A percentile compares a stretch with the other conserved stretches of the same genome.
These are phyloP conservation scores for Nepenthes mirabilis DNA, from an alignment of 148 eudicot genomes.

Conservation along the genomic window DNA sequence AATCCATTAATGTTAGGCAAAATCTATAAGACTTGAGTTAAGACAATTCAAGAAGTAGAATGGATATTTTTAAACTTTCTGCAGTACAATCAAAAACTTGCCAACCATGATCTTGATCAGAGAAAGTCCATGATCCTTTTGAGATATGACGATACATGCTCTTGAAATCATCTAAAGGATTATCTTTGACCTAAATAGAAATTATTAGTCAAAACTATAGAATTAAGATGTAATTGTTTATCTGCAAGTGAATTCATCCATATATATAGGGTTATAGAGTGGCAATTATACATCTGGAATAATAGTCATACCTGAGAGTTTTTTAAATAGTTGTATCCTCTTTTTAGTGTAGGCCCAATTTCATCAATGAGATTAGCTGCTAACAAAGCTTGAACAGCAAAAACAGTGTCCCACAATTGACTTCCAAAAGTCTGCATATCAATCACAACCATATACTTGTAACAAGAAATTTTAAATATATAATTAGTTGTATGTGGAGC, in stretches of 20 bases:
- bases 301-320: conserved; percentile 33
- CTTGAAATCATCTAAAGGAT: too few species aligned
- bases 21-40: not conserved
- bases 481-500: too few species aligned
- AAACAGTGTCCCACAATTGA: conserved; percentile 37
- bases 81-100: not conserved
- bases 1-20: not conserved
- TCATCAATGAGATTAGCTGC: conserved; percentile 29
- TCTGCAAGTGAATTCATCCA: not conserved
- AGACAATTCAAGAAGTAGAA: not conserved
- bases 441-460: not conserved
- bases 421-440: conserved; percentile 23
- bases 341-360: conserved; percentile 20
- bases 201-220: too few species aligned
- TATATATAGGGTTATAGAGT: accelerated
- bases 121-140: too few species aligned
- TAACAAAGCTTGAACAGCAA: conserved; percentile 41
- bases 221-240: not conserved
- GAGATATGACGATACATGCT: too few species aligned
- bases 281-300: not conserved
- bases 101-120: too few species aligned
- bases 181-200: too few species aligned
- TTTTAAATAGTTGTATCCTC: conserved; percentile 38
- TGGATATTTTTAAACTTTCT: not conserved
- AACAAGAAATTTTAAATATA: not conserved